A percentile compares a stretch with the other conserved stretches of the same genome.
phyloP scores from a whole-genome alignment of 345 rosid genomes.

The Camelina sativa region DNA sequence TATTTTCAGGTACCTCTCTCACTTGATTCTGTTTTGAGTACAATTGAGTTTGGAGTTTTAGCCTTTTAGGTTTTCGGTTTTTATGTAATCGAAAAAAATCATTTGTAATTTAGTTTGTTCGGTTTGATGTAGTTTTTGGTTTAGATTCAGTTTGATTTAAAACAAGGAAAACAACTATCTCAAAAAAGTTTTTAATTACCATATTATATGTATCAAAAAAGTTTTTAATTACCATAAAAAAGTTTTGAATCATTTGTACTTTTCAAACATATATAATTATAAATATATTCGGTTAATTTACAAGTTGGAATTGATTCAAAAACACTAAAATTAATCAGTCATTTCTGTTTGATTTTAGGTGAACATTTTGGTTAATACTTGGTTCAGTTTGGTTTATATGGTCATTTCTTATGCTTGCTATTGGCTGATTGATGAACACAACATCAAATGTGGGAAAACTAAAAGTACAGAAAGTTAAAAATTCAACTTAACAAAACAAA shows the following conservation, averaged over 20 bases:
- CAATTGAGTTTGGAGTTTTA: background rate
- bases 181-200: background rate
- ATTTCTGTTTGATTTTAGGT: background rate
- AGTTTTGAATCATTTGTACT: no score
- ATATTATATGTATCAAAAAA: background rate
- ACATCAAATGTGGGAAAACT: background rate
- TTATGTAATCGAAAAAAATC: background rate
- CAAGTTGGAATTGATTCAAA: background rate
- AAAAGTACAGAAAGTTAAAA: background rate
- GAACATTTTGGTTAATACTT: background rate
- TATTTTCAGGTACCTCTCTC: slow-evolving; percentile 73
- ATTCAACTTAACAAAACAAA: background rate
- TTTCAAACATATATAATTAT: background rate
- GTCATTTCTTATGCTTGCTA: background rate
- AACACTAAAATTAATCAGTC: background rate
- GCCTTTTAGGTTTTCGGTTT: no score
- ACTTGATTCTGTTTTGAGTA: slow-evolving; percentile 17
- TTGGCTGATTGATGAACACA: slow-evolving; percentile 6
- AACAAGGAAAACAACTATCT: background rate
- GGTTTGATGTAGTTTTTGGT: background rate
- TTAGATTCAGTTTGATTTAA: background rate
- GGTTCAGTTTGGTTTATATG: background rate
- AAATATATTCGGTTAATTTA: background rate
- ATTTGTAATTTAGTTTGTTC: background rate
- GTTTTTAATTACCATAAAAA: no score